A percentile compares a stretch with the other conserved stretches of the same genome.
These are phyloP conservation scores for Diutina pseudorugosa DNA, from an alignment of 1,139 yeast genomes.

Conservation along the genomic window DNA sequence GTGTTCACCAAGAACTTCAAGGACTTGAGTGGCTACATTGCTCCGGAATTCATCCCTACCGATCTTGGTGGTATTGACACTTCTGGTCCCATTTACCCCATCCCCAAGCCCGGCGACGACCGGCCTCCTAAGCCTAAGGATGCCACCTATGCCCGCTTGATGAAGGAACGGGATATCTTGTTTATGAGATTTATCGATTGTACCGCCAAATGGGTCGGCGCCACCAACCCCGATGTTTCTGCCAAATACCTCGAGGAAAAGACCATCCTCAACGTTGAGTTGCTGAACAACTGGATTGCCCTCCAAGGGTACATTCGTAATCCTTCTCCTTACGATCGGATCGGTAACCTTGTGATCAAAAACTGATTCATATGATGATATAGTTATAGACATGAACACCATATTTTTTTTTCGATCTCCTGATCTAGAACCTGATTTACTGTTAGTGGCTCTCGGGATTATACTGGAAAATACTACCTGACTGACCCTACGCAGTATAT, in stretches of 20 bases:
- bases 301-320: constrained; percentile 68
- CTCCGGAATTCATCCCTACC: constrained; percentile 39
- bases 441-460: too few relatives aligned
- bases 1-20: constrained; percentile 50
- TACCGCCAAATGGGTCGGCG: constrained; percentile 55
- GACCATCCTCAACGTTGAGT: constrained; percentile 32
- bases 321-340: constrained; percentile 54
- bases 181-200: constrained; percentile 37
- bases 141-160: constrained; percentile 15
- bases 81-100: constrained; percentile 39
- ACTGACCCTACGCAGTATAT: too few relatives aligned
- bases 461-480: too few relatives aligned
- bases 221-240: constrained; percentile 32
- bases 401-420: neutral
- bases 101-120: constrained; percentile 27
- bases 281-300: constrained; percentile 44
- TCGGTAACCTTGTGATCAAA: constrained; percentile 6
- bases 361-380: neutral
- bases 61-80: constrained; percentile 58
- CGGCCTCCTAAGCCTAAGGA: constrained; percentile 19
- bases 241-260: constrained; percentile 32
- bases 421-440: neutral
- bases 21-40: constrained; percentile 50
- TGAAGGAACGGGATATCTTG: constrained; percentile 33
- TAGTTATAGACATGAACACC: neutral